A percentile compares a stretch with the other conserved stretches of the same genome.
These are phyloP conservation scores for Ogataea pini DNA, from an alignment of 805 yeast species.

Conservation along the genomic window DNA sequence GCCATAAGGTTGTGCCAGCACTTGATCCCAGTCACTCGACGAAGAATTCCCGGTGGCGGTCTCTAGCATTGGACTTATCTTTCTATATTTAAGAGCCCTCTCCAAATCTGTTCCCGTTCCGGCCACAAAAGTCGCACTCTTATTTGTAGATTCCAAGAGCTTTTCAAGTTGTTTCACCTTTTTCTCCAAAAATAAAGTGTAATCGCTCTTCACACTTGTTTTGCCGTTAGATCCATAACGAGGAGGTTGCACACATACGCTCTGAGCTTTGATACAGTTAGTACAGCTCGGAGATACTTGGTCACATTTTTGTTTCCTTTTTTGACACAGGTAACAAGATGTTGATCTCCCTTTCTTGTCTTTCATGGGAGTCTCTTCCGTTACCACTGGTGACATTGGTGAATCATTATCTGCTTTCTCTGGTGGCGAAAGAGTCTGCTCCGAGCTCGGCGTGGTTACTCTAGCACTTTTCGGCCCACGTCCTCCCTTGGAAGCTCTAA, in stretches of 20 bases:
- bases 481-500: neutral
- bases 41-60: neutral
- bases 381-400: neutral
- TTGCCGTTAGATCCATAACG: conserved; percentile 45
- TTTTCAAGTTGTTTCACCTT: conserved; percentile 54
- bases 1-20: conserved; percentile 24
- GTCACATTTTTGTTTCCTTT: conserved; percentile 64
- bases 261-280: conserved; percentile 64
- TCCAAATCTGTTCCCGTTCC: conserved; percentile 7
- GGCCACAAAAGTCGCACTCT: conserved; percentile 5
- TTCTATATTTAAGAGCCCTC: conserved; percentile 30
- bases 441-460: neutral
- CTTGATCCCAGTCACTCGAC: conserved; percentile 21
- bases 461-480: neutral
- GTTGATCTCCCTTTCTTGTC: conserved; percentile 59
- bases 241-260: conserved; percentile 63
- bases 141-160: conserved; percentile 36
- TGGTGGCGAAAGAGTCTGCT: conserved; percentile 1
- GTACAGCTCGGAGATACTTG: conserved; percentile 65
- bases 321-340: conserved; percentile 56
- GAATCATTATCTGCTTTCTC: neutral
- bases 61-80: conserved; percentile 27
- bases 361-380: conserved; percentile 7
- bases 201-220: conserved; percentile 52
- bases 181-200: conserved; percentile 56